Evolutionary conservation across 345 rosid genomes (phyloP).

Genomic region (Euphorbia pulcherrima): DNA sequence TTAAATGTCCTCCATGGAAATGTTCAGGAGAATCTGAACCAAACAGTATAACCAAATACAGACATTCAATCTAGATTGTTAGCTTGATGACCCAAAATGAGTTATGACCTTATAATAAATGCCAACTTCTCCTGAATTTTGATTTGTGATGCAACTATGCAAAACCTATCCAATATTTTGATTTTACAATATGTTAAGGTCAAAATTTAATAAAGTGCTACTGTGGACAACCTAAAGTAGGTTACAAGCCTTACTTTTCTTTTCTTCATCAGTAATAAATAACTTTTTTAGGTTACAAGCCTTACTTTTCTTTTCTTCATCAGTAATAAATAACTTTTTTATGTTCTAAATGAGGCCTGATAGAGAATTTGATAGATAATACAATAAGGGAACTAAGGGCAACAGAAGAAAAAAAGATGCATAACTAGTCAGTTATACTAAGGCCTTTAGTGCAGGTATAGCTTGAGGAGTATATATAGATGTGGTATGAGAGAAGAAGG

Average conservation of each 20-base stretch:
- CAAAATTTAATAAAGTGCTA: not conserved
- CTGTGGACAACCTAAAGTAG: not conserved
- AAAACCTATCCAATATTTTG: not conserved
- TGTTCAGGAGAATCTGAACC: no score
- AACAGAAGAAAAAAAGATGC: no score
- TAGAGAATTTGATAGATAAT: no score
- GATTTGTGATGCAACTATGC: not conserved
- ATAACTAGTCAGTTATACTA: no score
- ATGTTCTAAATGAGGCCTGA: not conserved
- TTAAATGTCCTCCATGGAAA: not conserved
- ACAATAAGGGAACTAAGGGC: no score
- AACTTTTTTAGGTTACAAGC: not conserved
- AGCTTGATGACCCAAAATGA: not conserved
- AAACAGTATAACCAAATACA: not conserved
- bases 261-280: not conserved
- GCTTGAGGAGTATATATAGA: no score
- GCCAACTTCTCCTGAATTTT: not conserved
- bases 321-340: not conserved
- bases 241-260: not conserved
- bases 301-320: not conserved
- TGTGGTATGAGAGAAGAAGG: no score
- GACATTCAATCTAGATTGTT: not conserved
- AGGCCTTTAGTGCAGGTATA: no score
- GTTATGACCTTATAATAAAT: not conserved
- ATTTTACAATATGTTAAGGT: not conserved